Percentiles rank a stretch among this genome's conserved stretches.
phyloP scores from a whole-genome alignment of 169 alveolate genomes.

The Plasmodium sp. region DNA sequence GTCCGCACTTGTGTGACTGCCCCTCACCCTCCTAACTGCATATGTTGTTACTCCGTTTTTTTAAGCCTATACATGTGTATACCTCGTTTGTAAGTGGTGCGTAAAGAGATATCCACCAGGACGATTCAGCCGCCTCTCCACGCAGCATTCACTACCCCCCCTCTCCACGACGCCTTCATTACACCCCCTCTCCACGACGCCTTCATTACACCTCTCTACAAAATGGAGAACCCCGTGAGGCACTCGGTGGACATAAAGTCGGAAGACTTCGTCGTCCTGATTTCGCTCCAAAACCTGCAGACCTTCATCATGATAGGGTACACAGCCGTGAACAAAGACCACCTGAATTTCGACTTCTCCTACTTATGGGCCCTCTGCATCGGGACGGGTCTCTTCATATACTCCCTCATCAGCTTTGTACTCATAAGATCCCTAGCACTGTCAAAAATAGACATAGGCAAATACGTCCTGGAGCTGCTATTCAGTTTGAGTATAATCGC shows the following conservation, averaged over 20 bases:
- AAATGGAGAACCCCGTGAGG: conserved; percentile 45
- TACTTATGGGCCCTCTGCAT: conserved; percentile 70
- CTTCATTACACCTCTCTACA: background rate
- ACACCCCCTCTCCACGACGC: background rate
- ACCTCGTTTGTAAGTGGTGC: background rate
- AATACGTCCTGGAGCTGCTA: conserved; percentile 73
- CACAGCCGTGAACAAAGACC: conserved; percentile 46
- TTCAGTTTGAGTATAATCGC: conserved; percentile 66
- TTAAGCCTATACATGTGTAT: background rate
- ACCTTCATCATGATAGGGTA: conserved; percentile 77
- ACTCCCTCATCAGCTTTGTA: conserved; percentile 74
- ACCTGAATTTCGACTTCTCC: conserved; percentile 23
- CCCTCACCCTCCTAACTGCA: background rate
- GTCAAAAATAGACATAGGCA: conserved; percentile 72
- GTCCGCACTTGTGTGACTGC: background rate
- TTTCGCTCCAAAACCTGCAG: conserved; percentile 76
- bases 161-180: too few species aligned
- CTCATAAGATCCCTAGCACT: conserved; percentile 76
- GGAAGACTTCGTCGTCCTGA: conserved; percentile 79
- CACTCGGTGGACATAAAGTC: conserved; percentile 76
- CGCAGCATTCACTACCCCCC: too few species aligned
- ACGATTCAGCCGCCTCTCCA: background rate
- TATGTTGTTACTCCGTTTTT: background rate
- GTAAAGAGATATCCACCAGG: background rate
- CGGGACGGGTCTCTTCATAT: conserved; percentile 73